phyloP scores from a whole-genome alignment of 140 eudicot genomes.

The Senecio squalidus region DNA sequence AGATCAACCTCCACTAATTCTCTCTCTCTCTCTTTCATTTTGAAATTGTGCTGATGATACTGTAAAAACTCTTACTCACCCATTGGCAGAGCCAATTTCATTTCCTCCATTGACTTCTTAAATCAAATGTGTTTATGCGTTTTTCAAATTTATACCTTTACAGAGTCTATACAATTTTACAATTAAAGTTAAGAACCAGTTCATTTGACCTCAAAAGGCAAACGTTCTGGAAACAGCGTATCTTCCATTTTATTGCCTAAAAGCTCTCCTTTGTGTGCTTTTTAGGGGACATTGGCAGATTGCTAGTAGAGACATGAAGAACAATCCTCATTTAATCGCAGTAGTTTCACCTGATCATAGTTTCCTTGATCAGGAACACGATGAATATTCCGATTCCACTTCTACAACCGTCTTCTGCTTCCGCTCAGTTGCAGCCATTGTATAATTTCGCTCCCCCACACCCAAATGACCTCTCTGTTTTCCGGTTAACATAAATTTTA shows the following conservation, averaged over 20 bases:
- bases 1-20: too few species aligned
- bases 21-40: too few species aligned
- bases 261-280: slow-evolving; percentile 13
- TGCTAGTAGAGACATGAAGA: slow-evolving; percentile 48
- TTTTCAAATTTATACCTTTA: too few species aligned
- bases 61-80: too few species aligned
- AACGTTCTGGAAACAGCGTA: slow-evolving; percentile 3
- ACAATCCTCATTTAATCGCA: slow-evolving; percentile 35
- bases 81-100: too few species aligned
- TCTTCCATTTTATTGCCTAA: slow-evolving; percentile 12
- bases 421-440: slow-evolving; percentile 62
- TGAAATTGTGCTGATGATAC: too few species aligned
- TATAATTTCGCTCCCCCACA: slow-evolving; percentile 38
- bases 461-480: slow-evolving; percentile 13
- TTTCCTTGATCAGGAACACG: slow-evolving; percentile 40
- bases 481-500: neutral
- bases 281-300: slow-evolving; percentile 87
- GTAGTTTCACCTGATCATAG: slow-evolving; percentile 62
- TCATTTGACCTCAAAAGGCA: slow-evolving; percentile 24
- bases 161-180: too few species aligned
- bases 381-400: slow-evolving; percentile 51
- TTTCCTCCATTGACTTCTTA: too few species aligned
- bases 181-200: neutral
- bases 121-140: too few species aligned
- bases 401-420: slow-evolving; percentile 71